These are phyloP conservation scores for Helicostylum pulchrum DNA, from an alignment of 192 early-diverging fungal genomes.

Conservation along the genomic window DNA sequence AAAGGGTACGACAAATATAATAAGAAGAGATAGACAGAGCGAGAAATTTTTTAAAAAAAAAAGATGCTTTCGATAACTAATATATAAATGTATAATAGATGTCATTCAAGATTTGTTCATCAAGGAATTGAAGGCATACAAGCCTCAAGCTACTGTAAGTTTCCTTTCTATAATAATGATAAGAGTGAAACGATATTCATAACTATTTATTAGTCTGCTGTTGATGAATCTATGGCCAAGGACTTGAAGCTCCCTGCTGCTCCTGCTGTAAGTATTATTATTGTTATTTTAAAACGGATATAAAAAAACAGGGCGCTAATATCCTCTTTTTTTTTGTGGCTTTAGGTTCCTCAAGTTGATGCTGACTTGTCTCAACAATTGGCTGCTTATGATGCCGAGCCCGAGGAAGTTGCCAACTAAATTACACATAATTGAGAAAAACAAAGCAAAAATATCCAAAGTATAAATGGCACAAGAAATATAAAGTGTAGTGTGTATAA, in stretches of 20 bases:
- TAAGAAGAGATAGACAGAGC: neutral
- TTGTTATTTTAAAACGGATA: neutral
- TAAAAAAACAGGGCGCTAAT: neutral
- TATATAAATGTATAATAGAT: conserved; percentile 29
- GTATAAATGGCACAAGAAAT: neutral
- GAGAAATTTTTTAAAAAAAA: neutral
- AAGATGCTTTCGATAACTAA: neutral
- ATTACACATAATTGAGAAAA: conserved; percentile 3
- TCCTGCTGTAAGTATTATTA: conserved; percentile 19
- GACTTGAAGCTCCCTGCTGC: conserved; percentile 33
- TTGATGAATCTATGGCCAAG: conserved; percentile 24
- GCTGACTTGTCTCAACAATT: conserved; percentile 30
- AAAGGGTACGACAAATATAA: conserved; percentile 40
- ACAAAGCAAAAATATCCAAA: neutral
- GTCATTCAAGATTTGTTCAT: conserved; percentile 50
- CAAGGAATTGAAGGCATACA: conserved; percentile 54
- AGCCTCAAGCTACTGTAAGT: conserved; percentile 47
- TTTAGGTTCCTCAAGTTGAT: conserved; percentile 26
- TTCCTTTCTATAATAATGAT: neutral
- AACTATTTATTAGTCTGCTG: conserved; percentile 2
- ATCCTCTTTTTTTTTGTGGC: neutral
- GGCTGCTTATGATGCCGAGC: conserved; percentile 32
- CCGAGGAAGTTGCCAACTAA: conserved; percentile 25
- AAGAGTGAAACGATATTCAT: neutral
- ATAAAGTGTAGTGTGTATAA: neutral